Base-by-base conservation (phyloP, 768 basidiomycete genomes). In the Mrakia gelida region DNA sequence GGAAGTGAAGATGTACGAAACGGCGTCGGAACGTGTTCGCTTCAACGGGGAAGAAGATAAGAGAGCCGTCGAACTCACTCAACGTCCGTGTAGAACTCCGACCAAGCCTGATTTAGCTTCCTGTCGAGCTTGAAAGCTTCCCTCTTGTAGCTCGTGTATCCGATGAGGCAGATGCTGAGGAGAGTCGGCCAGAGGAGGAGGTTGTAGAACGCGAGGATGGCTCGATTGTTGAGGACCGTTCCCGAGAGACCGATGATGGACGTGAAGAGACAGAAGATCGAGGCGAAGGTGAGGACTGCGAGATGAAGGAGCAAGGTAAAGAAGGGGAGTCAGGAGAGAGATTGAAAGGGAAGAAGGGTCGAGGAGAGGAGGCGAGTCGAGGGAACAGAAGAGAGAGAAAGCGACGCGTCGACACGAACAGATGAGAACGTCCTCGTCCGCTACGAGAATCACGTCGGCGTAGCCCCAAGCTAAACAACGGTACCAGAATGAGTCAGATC, bases 41-140 rank as follows among this genome's bases (percentile, higher is more conserved):
- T n/a, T 34, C 34, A 43, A 68, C 16, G 41, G 2, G 32, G n/a
- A n/a, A n/a, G n/a, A n/a, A n/a, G n/a, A n/a, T n/a, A n/a, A n/a
- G n/a, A n/a, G n/a, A n/a, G n/a, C n/a, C n/a, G 41, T 70, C 38
- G 45, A 15, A 52, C 71, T 71, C 28, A 49, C 23, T 88, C 89
- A 5, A 85, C 80, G 30, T 88, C 86, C 26, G 88, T 88, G 81
- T 90, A 89, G 81, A 88, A 88, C 76, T 88, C 86, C 79, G 88
- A 89, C 91, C 91, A 92, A 18, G 89, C 87, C 78, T 89, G 85
- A 81, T 90, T 89, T 63, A 91, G 86, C 83, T 91, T 92, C 80
- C 88, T 86, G 79, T 90, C 90, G 77, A 92, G 86, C 49, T 89
- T 85, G 81, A 90, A 89, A 0, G 87, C 85, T 70, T 85, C 85